Conservation (phyloP, 192 early-diverging fungal species). For the Globomyces pollinis-pini region DNA sequence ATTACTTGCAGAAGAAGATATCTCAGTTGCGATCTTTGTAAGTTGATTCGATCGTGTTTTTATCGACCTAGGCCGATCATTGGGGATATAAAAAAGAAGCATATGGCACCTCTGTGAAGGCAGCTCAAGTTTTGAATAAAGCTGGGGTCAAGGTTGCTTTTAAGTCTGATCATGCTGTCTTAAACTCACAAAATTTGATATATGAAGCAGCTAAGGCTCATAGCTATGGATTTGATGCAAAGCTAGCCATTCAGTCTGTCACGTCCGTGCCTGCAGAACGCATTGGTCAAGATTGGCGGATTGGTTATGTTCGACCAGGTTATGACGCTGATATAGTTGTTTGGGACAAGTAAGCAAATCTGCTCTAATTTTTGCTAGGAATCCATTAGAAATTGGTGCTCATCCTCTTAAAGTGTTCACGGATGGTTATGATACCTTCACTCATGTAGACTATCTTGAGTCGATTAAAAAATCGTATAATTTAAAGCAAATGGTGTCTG, state of each 20-base stretch:
- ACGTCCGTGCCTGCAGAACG: slow-evolving; percentile 65
- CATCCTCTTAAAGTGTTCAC: slow-evolving; percentile 66
- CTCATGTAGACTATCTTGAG: slow-evolving; percentile 5
- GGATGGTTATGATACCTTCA: slow-evolving; percentile 55
- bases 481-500: too few species aligned
- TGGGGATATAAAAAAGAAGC: slow-evolving; percentile 70
- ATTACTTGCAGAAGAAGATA: slow-evolving; percentile 50
- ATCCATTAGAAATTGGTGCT: slow-evolving; percentile 61
- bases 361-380: too few species aligned
- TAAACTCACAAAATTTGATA: slow-evolving; percentile 63
- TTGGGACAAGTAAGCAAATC: slow-evolving; percentile 68
- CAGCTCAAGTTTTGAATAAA: slow-evolving; percentile 52
- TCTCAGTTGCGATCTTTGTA: too few species aligned
- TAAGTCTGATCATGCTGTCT: slow-evolving; percentile 72
- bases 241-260: slow-evolving; percentile 51
- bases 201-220: slow-evolving; percentile 71
- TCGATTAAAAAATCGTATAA: neutral
- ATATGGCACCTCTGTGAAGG: slow-evolving; percentile 50
- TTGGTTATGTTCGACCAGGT: slow-evolving; percentile 55
- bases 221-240: slow-evolving; percentile 60
- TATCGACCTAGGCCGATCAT: slow-evolving; percentile 23
- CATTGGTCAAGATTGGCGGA: slow-evolving; percentile 57
- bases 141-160: slow-evolving; percentile 67
- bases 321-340: slow-evolving; percentile 78
- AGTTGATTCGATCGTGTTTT: slow-evolving; percentile 45